These are phyloP conservation scores for Lindgomyces ingoldianus DNA, from an alignment of 495 filamentous ascomycete species.

Conservation along the genomic window DNA sequence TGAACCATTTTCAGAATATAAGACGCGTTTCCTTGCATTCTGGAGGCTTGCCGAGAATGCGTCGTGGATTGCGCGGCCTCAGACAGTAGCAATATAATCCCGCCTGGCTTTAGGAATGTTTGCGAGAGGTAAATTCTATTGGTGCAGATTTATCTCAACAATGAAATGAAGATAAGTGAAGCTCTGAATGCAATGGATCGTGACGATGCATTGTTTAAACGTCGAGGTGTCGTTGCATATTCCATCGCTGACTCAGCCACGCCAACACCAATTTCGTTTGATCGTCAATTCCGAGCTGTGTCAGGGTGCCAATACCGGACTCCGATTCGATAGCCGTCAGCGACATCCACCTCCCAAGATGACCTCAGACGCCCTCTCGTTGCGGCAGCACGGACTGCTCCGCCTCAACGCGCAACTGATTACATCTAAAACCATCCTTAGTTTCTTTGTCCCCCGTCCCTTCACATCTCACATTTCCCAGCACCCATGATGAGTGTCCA, in stretches of 20 bases:
- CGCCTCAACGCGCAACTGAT: neutral
- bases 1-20: too few species aligned
- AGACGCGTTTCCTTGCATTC: neutral
- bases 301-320: neutral
- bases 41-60: neutral
- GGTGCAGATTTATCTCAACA: neutral
- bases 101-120: neutral
- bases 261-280: neutral
- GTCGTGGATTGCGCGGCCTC: slow-evolving; percentile 1
- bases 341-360: neutral
- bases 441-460: neutral
- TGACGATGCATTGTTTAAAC: too few species aligned
- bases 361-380: neutral
- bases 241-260: neutral
- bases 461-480: neutral
- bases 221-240: neutral
- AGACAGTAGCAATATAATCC: neutral
- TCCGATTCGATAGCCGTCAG: neutral
- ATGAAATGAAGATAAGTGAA: neutral
- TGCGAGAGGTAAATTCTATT: neutral
- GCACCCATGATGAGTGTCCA: slow-evolving; percentile 2
- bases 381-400: neutral
- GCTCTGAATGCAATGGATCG: too few species aligned
- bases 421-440: neutral
- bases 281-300: neutral